Evolutionary conservation across 176 grass and related monocot species (phyloP).

Genomic region (Panicum miliaceum): DNA sequence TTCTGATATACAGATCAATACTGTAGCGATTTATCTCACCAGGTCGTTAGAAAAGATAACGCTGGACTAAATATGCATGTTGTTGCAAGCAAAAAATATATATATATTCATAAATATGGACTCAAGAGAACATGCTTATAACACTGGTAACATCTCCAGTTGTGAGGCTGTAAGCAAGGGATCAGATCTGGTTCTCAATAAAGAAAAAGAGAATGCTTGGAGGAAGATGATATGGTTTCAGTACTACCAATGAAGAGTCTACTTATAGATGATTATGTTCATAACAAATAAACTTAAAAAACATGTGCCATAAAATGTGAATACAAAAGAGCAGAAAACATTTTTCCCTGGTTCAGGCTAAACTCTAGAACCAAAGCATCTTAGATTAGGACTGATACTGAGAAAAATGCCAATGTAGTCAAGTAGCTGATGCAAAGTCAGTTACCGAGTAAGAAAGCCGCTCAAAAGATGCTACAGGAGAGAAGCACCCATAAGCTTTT

Average conservation of each 20-base stretch:
- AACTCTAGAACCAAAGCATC: not conserved
- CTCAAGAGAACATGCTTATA: not conserved
- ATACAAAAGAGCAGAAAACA: not conserved
- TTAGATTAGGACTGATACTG: not conserved
- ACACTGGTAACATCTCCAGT: too few relatives aligned
- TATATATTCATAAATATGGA: not conserved
- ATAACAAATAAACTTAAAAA: not conserved
- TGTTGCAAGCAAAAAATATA: conserved; percentile 27
- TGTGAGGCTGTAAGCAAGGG: not conserved
- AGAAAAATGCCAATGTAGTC: not conserved
- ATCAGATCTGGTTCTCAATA: not conserved
- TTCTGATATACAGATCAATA: conserved; percentile 10
- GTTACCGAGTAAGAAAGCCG: conserved; percentile 10
- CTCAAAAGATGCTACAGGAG: not conserved
- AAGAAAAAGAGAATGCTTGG: not conserved
- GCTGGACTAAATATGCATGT: not conserved
- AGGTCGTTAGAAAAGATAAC: not conserved
- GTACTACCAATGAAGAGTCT: not conserved
- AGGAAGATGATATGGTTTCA: not conserved
- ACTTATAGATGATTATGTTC: conserved; percentile 7
- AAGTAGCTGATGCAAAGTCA: not conserved
- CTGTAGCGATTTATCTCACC: not conserved
- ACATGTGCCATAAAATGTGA: not conserved
- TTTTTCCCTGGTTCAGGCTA: not conserved
- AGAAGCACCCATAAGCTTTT: not conserved